phyloP scores from a whole-genome alignment of 306 rosid species.

The Cyamopsis tetragonoloba region DNA sequence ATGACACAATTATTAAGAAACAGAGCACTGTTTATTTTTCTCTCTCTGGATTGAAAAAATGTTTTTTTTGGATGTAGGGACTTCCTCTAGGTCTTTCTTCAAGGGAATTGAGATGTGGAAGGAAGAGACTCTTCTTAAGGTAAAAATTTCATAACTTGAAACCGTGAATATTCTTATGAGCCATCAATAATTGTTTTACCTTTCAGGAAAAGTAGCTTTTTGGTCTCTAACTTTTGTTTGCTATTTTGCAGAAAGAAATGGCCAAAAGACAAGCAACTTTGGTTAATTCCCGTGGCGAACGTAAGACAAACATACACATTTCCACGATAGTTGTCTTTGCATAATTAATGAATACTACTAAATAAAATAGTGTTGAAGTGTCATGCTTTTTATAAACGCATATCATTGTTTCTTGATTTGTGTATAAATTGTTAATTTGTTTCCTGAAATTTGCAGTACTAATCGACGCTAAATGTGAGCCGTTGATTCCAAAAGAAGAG shows the following conservation, averaged over 20 bases:
- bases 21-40: neutral
- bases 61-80: constrained; percentile 39
- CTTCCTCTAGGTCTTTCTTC: constrained; percentile 79
- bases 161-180: neutral
- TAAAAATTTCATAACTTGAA: constrained; percentile 5
- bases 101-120: constrained; percentile 79
- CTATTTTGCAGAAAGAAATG: constrained; percentile 51
- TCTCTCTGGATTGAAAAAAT: neutral
- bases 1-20: neutral
- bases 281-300: constrained; percentile 46
- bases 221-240: neutral
- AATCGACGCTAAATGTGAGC: constrained; percentile 48
- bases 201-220: neutral
- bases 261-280: constrained; percentile 26
- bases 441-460: constrained; percentile 45
- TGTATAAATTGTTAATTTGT: neutral
- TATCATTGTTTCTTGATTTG: neutral
- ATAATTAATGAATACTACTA: neutral
- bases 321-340: neutral
- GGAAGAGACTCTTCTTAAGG: constrained; percentile 65
- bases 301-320: constrained; percentile 29
- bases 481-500: constrained; percentile 53
- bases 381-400: neutral
- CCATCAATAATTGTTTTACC: neutral
- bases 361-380: neutral